These are phyloP conservation scores for Nicotiana paniculata DNA, from an alignment of 257 asterid species.

Conservation along the genomic window DNA sequence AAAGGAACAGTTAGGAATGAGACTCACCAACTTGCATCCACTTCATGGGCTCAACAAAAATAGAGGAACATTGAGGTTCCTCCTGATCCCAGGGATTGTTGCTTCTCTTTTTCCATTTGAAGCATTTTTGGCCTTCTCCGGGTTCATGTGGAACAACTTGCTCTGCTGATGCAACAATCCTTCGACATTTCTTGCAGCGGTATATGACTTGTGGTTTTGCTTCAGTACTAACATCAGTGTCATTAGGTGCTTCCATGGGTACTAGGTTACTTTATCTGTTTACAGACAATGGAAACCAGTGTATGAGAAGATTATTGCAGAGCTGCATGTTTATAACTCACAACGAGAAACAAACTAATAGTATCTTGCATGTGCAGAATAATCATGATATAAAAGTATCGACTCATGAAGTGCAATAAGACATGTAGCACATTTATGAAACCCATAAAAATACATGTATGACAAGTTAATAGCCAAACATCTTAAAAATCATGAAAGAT, in stretches of 20 bases:
- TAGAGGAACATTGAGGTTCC: slow-evolving; percentile 67
- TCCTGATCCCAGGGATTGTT: slow-evolving; percentile 14
- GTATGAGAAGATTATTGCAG: not conserved
- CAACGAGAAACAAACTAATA: not conserved
- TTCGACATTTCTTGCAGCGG: slow-evolving; percentile 93
- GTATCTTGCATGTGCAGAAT: not conserved
- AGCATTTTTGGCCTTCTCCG: slow-evolving; percentile 66
- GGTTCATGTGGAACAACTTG: slow-evolving; percentile 58
- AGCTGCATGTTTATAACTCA: not conserved
- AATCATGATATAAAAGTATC: not conserved
- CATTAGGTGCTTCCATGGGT: slow-evolving; percentile 19
- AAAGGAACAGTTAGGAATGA: not conserved
- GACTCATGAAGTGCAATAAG: not conserved
- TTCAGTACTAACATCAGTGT: not conserved
- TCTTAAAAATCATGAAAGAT: not conserved
- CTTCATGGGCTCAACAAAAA: slow-evolving; percentile 91
- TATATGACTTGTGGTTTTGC: slow-evolving; percentile 50
- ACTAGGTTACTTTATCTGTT: slow-evolving; percentile 3
- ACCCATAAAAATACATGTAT: not conserved
- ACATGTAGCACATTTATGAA: not conserved
- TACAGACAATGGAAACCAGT: not conserved
- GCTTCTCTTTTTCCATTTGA: slow-evolving; percentile 63
- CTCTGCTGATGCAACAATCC: slow-evolving; percentile 76
- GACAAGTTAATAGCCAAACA: not conserved
- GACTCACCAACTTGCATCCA: slow-evolving; percentile 82